Evolutionary conservation across 2,329 filamentous ascomycete genomes (phyloP).

Genomic region (Fusarium nelsonii): DNA sequence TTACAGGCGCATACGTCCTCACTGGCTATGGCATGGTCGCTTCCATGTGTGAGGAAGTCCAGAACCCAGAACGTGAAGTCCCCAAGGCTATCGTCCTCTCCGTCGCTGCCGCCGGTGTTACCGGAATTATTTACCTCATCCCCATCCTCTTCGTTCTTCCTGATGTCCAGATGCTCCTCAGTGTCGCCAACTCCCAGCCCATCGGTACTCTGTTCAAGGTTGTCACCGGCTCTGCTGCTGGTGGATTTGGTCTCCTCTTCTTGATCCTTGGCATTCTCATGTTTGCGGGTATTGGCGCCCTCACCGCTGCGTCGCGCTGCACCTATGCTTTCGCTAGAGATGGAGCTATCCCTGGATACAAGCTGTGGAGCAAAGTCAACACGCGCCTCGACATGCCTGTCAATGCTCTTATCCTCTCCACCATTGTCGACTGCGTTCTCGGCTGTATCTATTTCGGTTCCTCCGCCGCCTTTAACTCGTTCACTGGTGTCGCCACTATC

Average conservation of each 20-base stretch:
- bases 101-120: slow-evolving; percentile 73
- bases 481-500: slow-evolving; percentile 84
- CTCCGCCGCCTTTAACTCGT: slow-evolving; percentile 81
- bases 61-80: slow-evolving; percentile 70
- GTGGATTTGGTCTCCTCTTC: slow-evolving; percentile 81
- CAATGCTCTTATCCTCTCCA: slow-evolving; percentile 75
- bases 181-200: slow-evolving; percentile 78
- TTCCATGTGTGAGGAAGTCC: slow-evolving; percentile 72
- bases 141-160: slow-evolving; percentile 83
- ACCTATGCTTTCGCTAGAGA: slow-evolving; percentile 83
- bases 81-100: slow-evolving; percentile 77
- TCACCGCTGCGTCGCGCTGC: slow-evolving; percentile 80
- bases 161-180: slow-evolving; percentile 71
- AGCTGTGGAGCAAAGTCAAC: slow-evolving; percentile 75
- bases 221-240: slow-evolving; percentile 77
- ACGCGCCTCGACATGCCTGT: slow-evolving; percentile 76
- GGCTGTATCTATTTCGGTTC: slow-evolving; percentile 85
- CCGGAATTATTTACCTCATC: slow-evolving; percentile 74
- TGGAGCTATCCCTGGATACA: slow-evolving; percentile 78
- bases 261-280: slow-evolving; percentile 81
- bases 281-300: slow-evolving; percentile 79
- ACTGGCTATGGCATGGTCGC: slow-evolving; percentile 66
- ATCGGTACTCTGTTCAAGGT: slow-evolving; percentile 82
- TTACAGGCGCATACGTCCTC: slow-evolving; percentile 55
- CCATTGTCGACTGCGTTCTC: slow-evolving; percentile 75